These are phyloP conservation scores for Cercospora sesami DNA, from an alignment of 2,329 filamentous ascomycete genomes.

Conservation along the genomic window DNA sequence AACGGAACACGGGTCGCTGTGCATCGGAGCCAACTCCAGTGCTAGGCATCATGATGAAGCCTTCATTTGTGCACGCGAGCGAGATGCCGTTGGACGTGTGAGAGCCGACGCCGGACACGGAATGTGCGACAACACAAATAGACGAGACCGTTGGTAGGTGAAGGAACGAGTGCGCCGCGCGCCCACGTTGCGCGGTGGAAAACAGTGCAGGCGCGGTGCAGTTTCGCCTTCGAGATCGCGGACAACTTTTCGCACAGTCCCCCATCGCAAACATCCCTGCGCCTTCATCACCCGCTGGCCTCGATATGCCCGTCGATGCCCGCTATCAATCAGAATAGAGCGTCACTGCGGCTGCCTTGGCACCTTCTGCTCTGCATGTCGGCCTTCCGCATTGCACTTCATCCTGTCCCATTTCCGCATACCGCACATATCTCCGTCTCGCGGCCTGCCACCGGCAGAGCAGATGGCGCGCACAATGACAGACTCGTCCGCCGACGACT, in stretches of 20 bases:
- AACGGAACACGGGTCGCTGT: background rate
- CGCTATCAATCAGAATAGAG: background rate
- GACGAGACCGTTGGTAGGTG: background rate
- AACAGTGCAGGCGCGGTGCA: background rate
- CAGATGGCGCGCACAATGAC: conserved; percentile 2
- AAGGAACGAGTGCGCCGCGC: background rate
- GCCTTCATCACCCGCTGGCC: background rate
- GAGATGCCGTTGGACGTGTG: background rate
- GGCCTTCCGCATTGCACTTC: background rate
- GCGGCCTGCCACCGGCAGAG: background rate
- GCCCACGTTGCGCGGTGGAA: background rate
- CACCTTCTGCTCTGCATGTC: background rate
- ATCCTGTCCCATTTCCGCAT: background rate
- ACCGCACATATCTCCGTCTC: background rate
- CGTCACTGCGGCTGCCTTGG: background rate
- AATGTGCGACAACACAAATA: background rate
- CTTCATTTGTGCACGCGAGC: background rate
- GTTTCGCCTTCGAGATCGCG: background rate
- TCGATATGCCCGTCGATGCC: background rate
- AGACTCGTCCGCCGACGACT: background rate
- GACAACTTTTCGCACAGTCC: background rate
- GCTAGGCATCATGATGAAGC: background rate
- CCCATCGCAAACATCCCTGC: background rate
- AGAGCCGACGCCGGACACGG: background rate
- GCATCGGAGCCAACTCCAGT: background rate